Conservation (phyloP, 768 basidiomycete species). For the Tylopilus balloui region DNA sequence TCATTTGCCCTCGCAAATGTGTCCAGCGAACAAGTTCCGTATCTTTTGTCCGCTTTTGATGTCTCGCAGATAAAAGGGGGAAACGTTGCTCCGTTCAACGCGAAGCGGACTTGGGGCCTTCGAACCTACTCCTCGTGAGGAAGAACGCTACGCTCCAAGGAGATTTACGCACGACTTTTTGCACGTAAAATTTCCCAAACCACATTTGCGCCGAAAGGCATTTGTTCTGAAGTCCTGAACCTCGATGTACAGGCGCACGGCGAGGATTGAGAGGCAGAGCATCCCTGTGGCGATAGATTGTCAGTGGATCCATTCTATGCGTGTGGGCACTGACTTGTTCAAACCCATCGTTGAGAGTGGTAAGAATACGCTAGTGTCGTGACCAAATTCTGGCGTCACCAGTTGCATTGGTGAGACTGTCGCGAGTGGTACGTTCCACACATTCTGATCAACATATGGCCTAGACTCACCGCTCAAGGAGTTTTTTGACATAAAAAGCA, state of each 20-base stretch:
- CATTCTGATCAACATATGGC: background rate
- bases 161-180: slow-evolving; percentile 26
- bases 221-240: slow-evolving; percentile 37
- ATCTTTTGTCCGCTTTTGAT: slow-evolving; percentile 26
- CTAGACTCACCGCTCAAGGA: slow-evolving; percentile 35
- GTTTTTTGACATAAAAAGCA: slow-evolving; percentile 36
- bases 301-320: background rate
- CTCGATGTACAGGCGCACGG: slow-evolving; percentile 29
- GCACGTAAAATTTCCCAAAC: slow-evolving; percentile 41
- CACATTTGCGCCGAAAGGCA: slow-evolving; percentile 43
- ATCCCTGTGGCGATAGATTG: slow-evolving; percentile 26
- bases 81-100: slow-evolving; percentile 39
- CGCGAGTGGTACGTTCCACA: background rate
- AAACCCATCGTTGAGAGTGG: slow-evolving; percentile 37
- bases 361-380: slow-evolving; percentile 39
- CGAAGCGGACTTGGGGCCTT: slow-evolving; percentile 37
- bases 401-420: slow-evolving; percentile 34
- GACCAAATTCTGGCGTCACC: slow-evolving; percentile 39
- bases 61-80: slow-evolving; percentile 35
- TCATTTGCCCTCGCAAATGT: slow-evolving; percentile 32
- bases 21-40: slow-evolving; percentile 37
- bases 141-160: background rate
- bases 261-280: slow-evolving; percentile 24
- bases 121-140: slow-evolving; percentile 20
- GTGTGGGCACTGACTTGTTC: slow-evolving; percentile 29